Percentiles rank a stretch among this genome's conserved stretches.
Evolutionary conservation across 768 basidiomycete species (phyloP).

Genomic region (Astraeus odoratus): DNA sequence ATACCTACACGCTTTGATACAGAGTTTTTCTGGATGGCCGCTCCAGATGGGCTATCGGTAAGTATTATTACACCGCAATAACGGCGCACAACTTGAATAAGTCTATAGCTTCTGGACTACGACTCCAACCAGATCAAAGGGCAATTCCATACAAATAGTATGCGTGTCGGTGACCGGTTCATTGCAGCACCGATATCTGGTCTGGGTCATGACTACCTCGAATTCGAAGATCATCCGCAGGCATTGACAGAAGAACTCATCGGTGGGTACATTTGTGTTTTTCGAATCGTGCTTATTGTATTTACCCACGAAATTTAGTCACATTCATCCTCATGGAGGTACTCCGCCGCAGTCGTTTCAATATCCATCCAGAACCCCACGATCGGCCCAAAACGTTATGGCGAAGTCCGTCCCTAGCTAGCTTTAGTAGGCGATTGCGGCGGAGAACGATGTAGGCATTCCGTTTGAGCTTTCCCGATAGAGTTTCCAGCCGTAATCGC

Average conservation of each 20-base stretch:
- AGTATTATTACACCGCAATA: conserved; percentile 11
- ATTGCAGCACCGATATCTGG: conserved; percentile 47
- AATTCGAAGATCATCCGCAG: conserved; percentile 43
- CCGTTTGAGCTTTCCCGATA: conserved; percentile 1
- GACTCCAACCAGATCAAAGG: conserved; percentile 44
- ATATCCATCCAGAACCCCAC: conserved; percentile 40
- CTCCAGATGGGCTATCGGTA: conserved; percentile 46
- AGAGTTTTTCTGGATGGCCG: conserved; percentile 54
- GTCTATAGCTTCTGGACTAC: conserved; percentile 43
- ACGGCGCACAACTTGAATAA: conserved; percentile 3
- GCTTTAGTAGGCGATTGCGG: conserved; percentile 25
- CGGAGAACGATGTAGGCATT: conserved; percentile 24
- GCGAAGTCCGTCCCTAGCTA: conserved; percentile 27
- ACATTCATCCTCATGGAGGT: conserved; percentile 63
- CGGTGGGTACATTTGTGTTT: conserved; percentile 20
- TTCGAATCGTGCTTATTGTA: neutral
- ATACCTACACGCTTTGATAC: conserved; percentile 59
- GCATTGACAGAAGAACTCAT: conserved; percentile 48
- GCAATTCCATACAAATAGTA: conserved; percentile 42
- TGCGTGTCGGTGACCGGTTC: conserved; percentile 39
- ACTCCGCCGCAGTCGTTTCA: conserved; percentile 52
- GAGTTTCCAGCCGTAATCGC: no score
- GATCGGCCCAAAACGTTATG: conserved; percentile 44
- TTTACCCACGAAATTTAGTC: conserved; percentile 30
- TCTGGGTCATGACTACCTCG: conserved; percentile 51